phyloP scores from a whole-genome alignment of 2,329 filamentous ascomycete species.

The Huntiella moniliformis region DNA sequence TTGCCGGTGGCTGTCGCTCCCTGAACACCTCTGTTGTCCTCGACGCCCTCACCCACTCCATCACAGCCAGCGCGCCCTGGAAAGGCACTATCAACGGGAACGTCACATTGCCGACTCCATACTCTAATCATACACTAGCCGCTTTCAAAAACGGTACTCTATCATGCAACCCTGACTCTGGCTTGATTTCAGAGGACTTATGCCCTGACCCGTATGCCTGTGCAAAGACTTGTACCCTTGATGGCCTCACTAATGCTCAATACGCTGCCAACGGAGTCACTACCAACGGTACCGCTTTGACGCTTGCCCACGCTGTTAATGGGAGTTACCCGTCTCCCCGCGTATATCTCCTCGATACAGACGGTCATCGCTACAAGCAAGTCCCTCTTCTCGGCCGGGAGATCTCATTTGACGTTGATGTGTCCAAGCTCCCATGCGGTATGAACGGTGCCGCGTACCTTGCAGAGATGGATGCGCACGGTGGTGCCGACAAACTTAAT shows the following conservation, averaged over 20 bases:
- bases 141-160: neutral
- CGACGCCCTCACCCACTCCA: neutral
- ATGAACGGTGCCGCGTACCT: constrained; percentile 48
- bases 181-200: neutral
- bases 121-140: neutral
- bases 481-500: constrained; percentile 29
- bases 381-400: constrained; percentile 43
- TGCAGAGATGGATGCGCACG: constrained; percentile 32
- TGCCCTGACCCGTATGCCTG: constrained; percentile 17
- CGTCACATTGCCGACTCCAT: neutral
- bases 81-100: neutral
- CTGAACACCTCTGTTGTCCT: neutral
- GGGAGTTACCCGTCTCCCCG: constrained; percentile 22
- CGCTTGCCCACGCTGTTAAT: constrained; percentile 32
- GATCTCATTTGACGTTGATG: constrained; percentile 48
- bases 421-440: constrained; percentile 43
- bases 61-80: neutral
- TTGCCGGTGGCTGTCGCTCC: neutral
- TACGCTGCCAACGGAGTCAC: constrained; percentile 27
- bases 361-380: constrained; percentile 34
- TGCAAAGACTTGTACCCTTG: constrained; percentile 26
- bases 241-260: constrained; percentile 25
- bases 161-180: neutral
- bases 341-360: constrained; percentile 38
- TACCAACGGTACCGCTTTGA: constrained; percentile 26